phyloP scores from a whole-genome alignment of 75 land plant species.

The Chamaecyparis obtusa region DNA sequence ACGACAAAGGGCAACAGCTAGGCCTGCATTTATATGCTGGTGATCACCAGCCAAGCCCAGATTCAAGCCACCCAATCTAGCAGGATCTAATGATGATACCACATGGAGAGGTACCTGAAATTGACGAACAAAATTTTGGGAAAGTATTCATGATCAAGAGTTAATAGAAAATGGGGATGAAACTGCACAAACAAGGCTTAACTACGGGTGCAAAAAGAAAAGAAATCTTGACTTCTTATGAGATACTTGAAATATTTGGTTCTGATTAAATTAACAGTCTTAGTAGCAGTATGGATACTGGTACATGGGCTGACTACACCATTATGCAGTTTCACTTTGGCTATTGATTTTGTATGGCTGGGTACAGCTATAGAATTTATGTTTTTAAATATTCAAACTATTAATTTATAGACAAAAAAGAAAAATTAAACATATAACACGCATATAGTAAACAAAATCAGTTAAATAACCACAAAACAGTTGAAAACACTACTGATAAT shows the following conservation, averaged over 20 bases:
- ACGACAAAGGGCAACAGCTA: constrained; percentile 79
- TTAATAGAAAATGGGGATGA: neutral
- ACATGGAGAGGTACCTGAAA: constrained; percentile 16
- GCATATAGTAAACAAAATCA: too few species aligned
- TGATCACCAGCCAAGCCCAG: constrained; percentile 88
- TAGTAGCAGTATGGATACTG: too few species aligned
- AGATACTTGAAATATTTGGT: neutral
- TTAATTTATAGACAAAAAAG: too few species aligned
- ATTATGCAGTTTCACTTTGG: too few species aligned
- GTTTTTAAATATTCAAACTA: too few species aligned
- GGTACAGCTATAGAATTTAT: too few species aligned
- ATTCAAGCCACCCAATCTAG: constrained; percentile 37
- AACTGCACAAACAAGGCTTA: neutral
- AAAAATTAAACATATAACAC: too few species aligned
- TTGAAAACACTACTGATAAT: too few species aligned
- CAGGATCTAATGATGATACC: constrained; percentile 44
- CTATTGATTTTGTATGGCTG: too few species aligned
- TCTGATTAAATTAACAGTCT: neutral
- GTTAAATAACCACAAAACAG: too few species aligned
- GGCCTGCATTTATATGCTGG: constrained; percentile 77
- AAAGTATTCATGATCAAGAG: neutral
- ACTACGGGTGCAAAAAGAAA: neutral
- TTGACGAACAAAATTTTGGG: neutral
- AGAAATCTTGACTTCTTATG: neutral
- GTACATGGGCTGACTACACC: too few species aligned